phyloP scores from a whole-genome alignment of 2,329 filamentous ascomycete genomes.

The Byssoonygena ceratinophila region DNA sequence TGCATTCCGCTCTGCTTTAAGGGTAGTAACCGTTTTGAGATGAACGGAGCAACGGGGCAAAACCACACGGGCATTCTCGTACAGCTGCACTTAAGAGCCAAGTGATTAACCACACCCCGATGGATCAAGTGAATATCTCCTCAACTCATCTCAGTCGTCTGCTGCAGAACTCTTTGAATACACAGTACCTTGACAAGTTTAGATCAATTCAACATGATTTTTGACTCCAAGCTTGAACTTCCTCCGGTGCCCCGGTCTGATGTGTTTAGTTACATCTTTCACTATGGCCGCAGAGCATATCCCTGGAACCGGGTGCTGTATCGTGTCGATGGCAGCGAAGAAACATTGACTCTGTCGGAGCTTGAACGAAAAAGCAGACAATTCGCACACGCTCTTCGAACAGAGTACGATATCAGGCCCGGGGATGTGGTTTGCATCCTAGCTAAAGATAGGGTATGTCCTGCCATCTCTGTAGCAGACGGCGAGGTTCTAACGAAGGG shows the following conservation, averaged over 20 bases:
- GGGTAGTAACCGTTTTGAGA: too few species aligned
- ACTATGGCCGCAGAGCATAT: slow-evolving; percentile 13
- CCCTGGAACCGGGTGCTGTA: slow-evolving; percentile 16
- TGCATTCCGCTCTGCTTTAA: neutral
- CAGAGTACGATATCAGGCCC: slow-evolving; percentile 13
- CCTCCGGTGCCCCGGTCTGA: slow-evolving; percentile 5
- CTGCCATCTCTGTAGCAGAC: neutral
- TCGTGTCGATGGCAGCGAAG: slow-evolving; percentile 12
- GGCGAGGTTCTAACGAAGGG: neutral
- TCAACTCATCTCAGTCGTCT: too few species aligned
- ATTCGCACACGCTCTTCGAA: slow-evolving; percentile 14
- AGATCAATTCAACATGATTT: neutral
- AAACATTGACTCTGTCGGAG: slow-evolving; percentile 15
- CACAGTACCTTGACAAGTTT: neutral
- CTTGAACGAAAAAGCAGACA: slow-evolving; percentile 17
- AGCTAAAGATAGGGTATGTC: slow-evolving; percentile 15
- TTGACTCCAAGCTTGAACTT: neutral
- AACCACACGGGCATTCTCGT: too few species aligned
- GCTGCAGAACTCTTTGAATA: neutral
- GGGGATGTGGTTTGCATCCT: slow-evolving; percentile 17
- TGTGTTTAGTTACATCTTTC: slow-evolving; percentile 19
- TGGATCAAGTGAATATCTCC: too few species aligned
- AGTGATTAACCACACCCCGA: too few species aligned
- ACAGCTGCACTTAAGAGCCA: neutral
- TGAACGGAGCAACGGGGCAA: too few species aligned